Evolutionary conservation across 108 stramenopile genomes (phyloP).

Genomic region (Cyclotella distinguenda): DNA sequence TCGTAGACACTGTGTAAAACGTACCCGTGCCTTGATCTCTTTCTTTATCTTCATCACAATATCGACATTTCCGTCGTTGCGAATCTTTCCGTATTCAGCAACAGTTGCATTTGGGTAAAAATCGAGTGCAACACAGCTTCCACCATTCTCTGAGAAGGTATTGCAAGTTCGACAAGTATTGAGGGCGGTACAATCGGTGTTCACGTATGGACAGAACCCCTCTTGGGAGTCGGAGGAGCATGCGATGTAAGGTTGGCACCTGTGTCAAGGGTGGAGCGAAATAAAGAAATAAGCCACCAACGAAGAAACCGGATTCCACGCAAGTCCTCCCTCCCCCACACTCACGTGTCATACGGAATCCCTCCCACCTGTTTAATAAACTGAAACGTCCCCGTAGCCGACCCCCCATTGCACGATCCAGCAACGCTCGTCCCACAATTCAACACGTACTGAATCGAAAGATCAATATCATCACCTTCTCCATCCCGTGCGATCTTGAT

Average conservation of each 20-base stretch:
- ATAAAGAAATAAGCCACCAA: neutral
- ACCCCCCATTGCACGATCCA: slow-evolving; percentile 91
- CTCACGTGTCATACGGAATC: slow-evolving; percentile 48
- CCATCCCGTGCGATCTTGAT: slow-evolving; percentile 84
- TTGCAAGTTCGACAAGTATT: slow-evolving; percentile 67
- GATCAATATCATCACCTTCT: slow-evolving; percentile 60
- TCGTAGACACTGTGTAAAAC: too few relatives aligned
- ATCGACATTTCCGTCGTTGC: slow-evolving; percentile 4
- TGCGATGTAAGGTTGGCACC: slow-evolving; percentile 83
- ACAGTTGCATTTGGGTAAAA: slow-evolving; percentile 71
- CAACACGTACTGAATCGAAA: slow-evolving; percentile 55
- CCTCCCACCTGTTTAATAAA: slow-evolving; percentile 70
- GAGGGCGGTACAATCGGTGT: slow-evolving; percentile 64
- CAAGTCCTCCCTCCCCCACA: neutral
- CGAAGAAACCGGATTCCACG: neutral
- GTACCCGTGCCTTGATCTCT: slow-evolving; percentile 72
- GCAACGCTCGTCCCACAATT: slow-evolving; percentile 80
- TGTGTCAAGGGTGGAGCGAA: too few relatives aligned
- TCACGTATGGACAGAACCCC: slow-evolving; percentile 79
- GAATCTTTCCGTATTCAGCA: slow-evolving; percentile 37
- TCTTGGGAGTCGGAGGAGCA: slow-evolving; percentile 70
- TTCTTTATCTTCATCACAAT: slow-evolving; percentile 37
- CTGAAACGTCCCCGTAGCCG: slow-evolving; percentile 54
- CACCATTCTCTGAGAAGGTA: slow-evolving; percentile 13
- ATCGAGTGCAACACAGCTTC: slow-evolving; percentile 55